Evolutionary conservation across 2,329 filamentous ascomycete genomes (phyloP), one percentile per base, ranked within the genome.

Genomic region (Fusarium sp.): DNA sequence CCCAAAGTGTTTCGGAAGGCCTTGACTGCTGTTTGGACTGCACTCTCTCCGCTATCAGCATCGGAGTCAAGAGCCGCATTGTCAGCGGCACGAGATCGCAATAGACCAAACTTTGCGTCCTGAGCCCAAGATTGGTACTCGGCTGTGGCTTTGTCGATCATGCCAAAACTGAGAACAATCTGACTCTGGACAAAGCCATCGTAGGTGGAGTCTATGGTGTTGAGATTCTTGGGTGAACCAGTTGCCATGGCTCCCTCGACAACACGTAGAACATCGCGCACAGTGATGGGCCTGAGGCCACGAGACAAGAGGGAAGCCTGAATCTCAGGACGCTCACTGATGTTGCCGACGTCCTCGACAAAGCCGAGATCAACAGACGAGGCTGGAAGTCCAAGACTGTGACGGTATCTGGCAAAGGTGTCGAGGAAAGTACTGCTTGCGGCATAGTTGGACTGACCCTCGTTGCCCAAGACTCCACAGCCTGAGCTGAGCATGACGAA

Each of bases 401-500:
- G 72, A 41, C 72, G 72, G 35, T 75, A 74, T 33, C 72, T 46
- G 5, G 72, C 72, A 53, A 75, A 75, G 5, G 72, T 74, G 45
- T 75, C 72, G 5, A 75, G 70, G 63, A 75, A 75, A 17, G 72
- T 75, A 55, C 72, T 75, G 11, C 72, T 75, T 49, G 72, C 72
- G 2, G 72, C 54, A 45, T 75, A 75, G 18, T 75, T 75, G 1
- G 72, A 75, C 25, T 75, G 72, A 4, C 72, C 72, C 29, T 75
- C 72, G 5, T 75, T 75, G 13, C 72, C 72, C 15, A 75, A 45
- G 14, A 75, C 62, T 18, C 72, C 72, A 22, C 72, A 75, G 8
- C 72, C 72, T 13, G 72, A 75, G 53, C 72, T 75, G 29, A 75
- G 72, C 72, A 75, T 75, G 63, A 75, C 70, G 10, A 75, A 75